Conservation (phyloP, 345 rosid species). For the Boechera divaricarpa region DNA sequence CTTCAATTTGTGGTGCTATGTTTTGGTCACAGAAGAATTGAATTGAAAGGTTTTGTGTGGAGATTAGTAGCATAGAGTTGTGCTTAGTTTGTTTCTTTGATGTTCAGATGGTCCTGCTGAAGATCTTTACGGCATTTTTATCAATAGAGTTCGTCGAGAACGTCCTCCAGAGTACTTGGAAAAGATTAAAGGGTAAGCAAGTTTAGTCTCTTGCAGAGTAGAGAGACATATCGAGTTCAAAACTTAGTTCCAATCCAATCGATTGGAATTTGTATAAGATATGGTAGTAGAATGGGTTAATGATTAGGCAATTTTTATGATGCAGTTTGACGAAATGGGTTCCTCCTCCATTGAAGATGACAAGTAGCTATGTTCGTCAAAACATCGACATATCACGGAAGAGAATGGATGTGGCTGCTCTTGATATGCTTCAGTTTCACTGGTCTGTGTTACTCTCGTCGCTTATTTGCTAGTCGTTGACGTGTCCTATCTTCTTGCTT, state of each 20-base stretch:
- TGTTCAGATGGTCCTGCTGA: conserved; percentile 88
- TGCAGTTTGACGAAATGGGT: conserved; percentile 98
- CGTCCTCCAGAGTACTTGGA: conserved; percentile 77
- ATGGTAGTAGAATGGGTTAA: not conserved
- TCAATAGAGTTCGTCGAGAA: conserved; percentile 79
- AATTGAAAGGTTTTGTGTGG: not conserved
- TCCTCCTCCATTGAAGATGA: conserved; percentile 97
- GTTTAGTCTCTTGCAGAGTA: not conserved
- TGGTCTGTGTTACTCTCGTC: conserved; percentile 52
- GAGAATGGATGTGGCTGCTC: conserved; percentile 91
- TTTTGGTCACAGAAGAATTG: too few relatives aligned
- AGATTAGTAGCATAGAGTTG: not conserved
- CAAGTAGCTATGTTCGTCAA: conserved; percentile 69
- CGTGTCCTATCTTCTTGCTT: not conserved
- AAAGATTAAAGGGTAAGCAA: conserved; percentile 75
- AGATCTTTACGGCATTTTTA: conserved; percentile 92
- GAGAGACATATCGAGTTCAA: not conserved
- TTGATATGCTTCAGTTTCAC: conserved; percentile 99
- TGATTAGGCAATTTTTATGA: not conserved
- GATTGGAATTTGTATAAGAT: not conserved
- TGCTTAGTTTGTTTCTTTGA: not conserved
- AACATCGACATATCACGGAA: conserved; percentile 76
- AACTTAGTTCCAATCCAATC: too few relatives aligned
- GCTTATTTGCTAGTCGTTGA: not conserved
- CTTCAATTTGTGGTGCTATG: too few relatives aligned